Conservation (phyloP, 805 yeast species). For the Ogataea saltuana region DNA sequence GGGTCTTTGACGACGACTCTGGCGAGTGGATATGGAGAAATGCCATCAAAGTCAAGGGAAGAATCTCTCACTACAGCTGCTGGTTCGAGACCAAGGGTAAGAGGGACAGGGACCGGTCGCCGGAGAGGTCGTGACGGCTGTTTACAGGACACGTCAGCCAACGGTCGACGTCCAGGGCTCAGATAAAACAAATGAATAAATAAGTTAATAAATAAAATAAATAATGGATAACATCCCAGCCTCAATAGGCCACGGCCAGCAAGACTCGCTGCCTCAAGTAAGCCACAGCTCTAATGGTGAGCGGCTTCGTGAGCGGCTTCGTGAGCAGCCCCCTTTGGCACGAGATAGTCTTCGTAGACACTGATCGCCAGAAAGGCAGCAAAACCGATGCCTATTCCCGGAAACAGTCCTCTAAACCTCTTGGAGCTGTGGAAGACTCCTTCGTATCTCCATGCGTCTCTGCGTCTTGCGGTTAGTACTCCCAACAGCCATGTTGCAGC, state of each 20-base stretch:
- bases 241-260: too few relatives aligned
- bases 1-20: conserved; percentile 68
- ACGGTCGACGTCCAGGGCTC: too few relatives aligned
- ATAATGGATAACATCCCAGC: background rate
- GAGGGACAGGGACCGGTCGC: conserved; percentile 34
- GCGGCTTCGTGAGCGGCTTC: conserved; percentile 4
- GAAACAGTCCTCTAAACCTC: conserved; percentile 70
- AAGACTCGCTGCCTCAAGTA: too few relatives aligned
- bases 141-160: too few relatives aligned
- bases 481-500: background rate
- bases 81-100: conserved; percentile 54
- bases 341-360: conserved; percentile 57
- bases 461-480: conserved; percentile 24
- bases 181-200: conserved; percentile 11
- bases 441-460: conserved; percentile 91
- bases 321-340: conserved; percentile 15
- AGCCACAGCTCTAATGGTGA: background rate
- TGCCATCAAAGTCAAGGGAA: conserved; percentile 49
- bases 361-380: conserved; percentile 71
- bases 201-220: background rate
- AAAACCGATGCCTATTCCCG: conserved; percentile 78
- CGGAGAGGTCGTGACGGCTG: conserved; percentile 27
- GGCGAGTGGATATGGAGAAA: conserved; percentile 86
- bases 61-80: conserved; percentile 66
- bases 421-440: conserved; percentile 74